Evolutionary conservation across 2,329 filamentous ascomycete species (phyloP).

Genomic region (Pseudogymnoascus sp.): DNA sequence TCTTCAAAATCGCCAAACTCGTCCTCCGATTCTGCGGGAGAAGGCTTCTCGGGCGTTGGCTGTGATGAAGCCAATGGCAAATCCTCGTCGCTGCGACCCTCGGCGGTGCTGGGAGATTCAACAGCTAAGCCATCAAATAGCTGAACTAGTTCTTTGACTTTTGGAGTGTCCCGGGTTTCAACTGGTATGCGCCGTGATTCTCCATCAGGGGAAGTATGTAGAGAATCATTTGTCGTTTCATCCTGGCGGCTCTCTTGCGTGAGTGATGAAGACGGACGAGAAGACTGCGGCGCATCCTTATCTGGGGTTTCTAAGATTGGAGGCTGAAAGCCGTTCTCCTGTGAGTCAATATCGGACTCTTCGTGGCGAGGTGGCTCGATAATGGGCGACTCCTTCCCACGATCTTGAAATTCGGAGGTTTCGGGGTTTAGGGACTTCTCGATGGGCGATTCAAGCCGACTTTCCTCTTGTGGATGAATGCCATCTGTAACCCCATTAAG

Average conservation of each 20-base stretch:
- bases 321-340: background rate
- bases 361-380: background rate
- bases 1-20: conserved; percentile 35
- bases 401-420: background rate
- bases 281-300: conserved; percentile 16
- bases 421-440: background rate
- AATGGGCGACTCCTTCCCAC: background rate
- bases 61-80: background rate
- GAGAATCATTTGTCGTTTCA: conserved; percentile 23
- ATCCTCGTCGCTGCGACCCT: conserved; percentile 4
- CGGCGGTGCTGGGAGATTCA: conserved; percentile 12
- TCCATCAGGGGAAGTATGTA: conserved; percentile 28
- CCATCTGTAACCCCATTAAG: background rate
- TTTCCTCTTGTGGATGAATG: background rate
- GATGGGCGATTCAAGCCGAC: background rate
- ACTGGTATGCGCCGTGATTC: conserved; percentile 20
- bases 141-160: conserved; percentile 24
- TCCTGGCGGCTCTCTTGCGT: conserved; percentile 26
- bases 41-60: background rate
- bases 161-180: conserved; percentile 18
- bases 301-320: conserved; percentile 9
- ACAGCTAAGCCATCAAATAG: conserved; percentile 23
- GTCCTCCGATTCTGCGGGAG: conserved; percentile 20
- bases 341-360: background rate
- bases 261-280: conserved; percentile 24